phyloP scores from a whole-genome alignment of 257 asterid genomes.

The Marsdenia floribunda region DNA sequence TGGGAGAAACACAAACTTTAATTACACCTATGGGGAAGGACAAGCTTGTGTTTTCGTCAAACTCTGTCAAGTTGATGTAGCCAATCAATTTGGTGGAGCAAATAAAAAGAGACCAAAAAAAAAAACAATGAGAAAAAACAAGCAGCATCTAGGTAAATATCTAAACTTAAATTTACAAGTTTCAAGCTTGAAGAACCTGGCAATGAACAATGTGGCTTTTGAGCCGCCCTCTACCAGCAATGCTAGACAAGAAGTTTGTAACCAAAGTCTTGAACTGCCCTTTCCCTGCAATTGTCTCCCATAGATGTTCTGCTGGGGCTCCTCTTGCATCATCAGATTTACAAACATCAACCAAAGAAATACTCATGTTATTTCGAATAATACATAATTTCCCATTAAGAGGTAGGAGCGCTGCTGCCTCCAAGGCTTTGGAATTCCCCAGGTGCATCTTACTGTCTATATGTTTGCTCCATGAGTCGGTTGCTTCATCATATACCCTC shows the following conservation, averaged over 20 bases:
- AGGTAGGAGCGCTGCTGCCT: slow-evolving; percentile 28
- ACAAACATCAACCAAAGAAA: slow-evolving; percentile 28
- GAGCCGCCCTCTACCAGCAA: slow-evolving; percentile 24
- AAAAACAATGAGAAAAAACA: background rate
- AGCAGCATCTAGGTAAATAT: background rate
- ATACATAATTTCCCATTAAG: slow-evolving; percentile 29
- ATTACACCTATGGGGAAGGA: background rate
- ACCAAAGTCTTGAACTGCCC: slow-evolving; percentile 30
- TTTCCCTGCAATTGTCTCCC: slow-evolving; percentile 31
- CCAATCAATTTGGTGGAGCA: background rate
- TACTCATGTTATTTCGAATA: slow-evolving; percentile 26
- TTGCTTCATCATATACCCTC: slow-evolving; percentile 26
- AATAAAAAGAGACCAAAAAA: background rate
- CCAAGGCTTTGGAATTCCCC: slow-evolving; percentile 30
- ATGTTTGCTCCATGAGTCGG: slow-evolving; percentile 31
- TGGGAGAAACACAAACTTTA: background rate
- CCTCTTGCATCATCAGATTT: slow-evolving; percentile 16
- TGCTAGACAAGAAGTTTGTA: slow-evolving; percentile 27
- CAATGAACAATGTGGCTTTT: slow-evolving; percentile 27
- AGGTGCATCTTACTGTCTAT: slow-evolving; percentile 30
- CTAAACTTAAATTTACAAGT: background rate
- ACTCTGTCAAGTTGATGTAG: background rate
- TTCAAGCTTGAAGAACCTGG: slow-evolving; percentile 39
- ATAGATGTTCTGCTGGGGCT: slow-evolving; percentile 23
- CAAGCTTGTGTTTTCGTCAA: slow-evolving; percentile 11